Base-by-base conservation (phyloP, 1,284 basidiomycete genomes). In the Puccinia novopanici region DNA sequence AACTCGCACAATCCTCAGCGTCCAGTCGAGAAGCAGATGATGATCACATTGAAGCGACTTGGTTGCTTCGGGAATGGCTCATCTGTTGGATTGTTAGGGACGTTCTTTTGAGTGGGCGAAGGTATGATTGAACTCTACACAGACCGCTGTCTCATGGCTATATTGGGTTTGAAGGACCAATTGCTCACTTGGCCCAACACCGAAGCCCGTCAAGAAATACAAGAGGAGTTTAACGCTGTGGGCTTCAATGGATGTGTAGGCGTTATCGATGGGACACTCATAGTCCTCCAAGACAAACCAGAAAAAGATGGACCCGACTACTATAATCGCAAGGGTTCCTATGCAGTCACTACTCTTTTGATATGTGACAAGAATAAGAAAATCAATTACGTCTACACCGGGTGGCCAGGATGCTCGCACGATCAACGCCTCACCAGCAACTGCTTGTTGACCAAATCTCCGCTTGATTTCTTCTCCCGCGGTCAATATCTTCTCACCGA, bases 41-140 rank as follows among this genome's bases (percentile, higher is more conserved):
- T 61, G 27, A 37, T 75, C 2, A 27, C 55, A 3, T 24, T 75
- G 0, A 27, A 75, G 12, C 34, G 73, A 37, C 30, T 75, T 10
- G 73, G 73, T 9, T 75, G 34, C 5, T 30, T 24, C 15, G 73
- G 73, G 10, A 75, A 75, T 48, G 34, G 37, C 0, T 22, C 55
- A 13, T 75, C 73, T 2, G 15, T 75, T 22, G 54, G 54, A 22
- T 15, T 54, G 24, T 40, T 75, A 15, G 52, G 37, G 4, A 17
- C 15, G 13, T 59, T 48, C 30, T 75, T 57, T 30, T 15, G 30
- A 15, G 30, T 75, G 5, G 55, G 37, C 19, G 27, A 75, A 48
- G 73, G 73, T 3, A 67, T 19, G 1, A 40, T 67, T 1, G n/a
- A 52, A 4, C 45, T 73, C 4, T 73, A 73, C 42, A 67, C 63